These are phyloP conservation scores for Backusella mclennaniae DNA, from an alignment of 192 early-diverging fungal genomes.

Conservation along the genomic window DNA sequence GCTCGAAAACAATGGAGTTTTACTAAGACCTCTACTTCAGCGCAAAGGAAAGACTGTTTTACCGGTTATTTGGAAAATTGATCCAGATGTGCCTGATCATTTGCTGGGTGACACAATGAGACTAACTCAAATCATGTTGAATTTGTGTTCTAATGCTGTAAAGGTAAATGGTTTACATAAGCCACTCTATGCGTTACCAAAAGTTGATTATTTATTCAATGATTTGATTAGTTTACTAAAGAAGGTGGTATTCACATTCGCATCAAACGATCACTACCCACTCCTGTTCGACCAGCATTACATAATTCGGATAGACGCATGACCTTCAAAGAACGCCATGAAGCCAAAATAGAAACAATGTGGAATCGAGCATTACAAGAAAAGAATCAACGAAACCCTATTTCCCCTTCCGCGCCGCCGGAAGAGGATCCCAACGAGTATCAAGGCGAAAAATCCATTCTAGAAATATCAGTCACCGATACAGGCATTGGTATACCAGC, in stretches of 20 bases:
- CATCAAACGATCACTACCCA: slow-evolving; percentile 32
- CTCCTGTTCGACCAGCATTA: slow-evolving; percentile 8
- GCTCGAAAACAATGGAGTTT: slow-evolving; percentile 11
- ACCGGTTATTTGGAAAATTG: slow-evolving; percentile 52
- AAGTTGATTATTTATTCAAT: not conserved
- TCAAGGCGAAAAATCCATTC: slow-evolving; percentile 18
- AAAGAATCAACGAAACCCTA: slow-evolving; percentile 10
- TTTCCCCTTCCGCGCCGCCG: slow-evolving; percentile 1
- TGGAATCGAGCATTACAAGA: slow-evolving; percentile 22
- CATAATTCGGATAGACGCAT: slow-evolving; percentile 8
- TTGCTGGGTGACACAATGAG: slow-evolving; percentile 51
- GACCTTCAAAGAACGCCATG: slow-evolving; percentile 32
- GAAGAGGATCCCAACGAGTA: not conserved
- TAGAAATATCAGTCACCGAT: slow-evolving; percentile 46
- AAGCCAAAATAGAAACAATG: slow-evolving; percentile 35
- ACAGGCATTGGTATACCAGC: slow-evolving; percentile 64
- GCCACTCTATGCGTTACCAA: not conserved
- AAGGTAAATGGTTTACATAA: slow-evolving; percentile 32
- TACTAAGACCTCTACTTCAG: slow-evolving; percentile 5
- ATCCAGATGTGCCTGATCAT: slow-evolving; percentile 47
- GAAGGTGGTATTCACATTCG: slow-evolving; percentile 30
- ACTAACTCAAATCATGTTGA: slow-evolving; percentile 48
- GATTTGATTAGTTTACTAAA: slow-evolving; percentile 35
- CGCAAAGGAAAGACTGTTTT: slow-evolving; percentile 30
- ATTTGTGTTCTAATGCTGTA: slow-evolving; percentile 52